phyloP scores from a whole-genome alignment of 805 yeast species.

The Hanseniaspora pseudoguilliermondii region DNA sequence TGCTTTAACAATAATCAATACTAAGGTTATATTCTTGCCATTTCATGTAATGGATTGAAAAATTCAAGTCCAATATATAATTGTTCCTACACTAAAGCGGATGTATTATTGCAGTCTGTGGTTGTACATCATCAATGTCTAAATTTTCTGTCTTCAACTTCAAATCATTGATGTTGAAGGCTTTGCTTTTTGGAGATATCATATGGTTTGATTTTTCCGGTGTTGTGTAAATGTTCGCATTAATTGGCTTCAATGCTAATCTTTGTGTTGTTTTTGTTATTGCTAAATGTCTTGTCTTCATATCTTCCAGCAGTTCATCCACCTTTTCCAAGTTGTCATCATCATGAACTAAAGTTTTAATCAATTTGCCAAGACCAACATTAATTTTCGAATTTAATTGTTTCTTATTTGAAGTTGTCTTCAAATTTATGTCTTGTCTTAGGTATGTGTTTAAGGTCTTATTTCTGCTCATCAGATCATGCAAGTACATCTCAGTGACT shows the following conservation, averaged over 20 bases:
- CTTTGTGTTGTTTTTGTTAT: conserved; percentile 3
- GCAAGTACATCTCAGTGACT: not conserved
- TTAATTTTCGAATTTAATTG: not conserved
- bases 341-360: not conserved
- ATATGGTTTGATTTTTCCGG: not conserved
- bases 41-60: not conserved
- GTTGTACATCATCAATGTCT: not conserved
- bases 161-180: not conserved
- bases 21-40: not conserved
- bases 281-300: not conserved
- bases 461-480: not conserved
- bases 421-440: not conserved
- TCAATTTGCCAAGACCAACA: not conserved
- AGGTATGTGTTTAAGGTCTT: not conserved
- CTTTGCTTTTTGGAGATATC: not conserved
- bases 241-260: not conserved
- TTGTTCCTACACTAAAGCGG: not conserved
- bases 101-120: conserved; percentile 2
- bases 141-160: conserved; percentile 1
- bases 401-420: not conserved
- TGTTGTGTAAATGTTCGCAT: not conserved
- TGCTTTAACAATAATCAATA: no score
- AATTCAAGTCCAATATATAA: not conserved
- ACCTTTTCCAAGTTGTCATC: not conserved
- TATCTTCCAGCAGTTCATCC: not conserved